These are phyloP conservation scores for Blastobotrys indianensis DNA, from an alignment of 1,139 yeast genomes.

Conservation along the genomic window DNA sequence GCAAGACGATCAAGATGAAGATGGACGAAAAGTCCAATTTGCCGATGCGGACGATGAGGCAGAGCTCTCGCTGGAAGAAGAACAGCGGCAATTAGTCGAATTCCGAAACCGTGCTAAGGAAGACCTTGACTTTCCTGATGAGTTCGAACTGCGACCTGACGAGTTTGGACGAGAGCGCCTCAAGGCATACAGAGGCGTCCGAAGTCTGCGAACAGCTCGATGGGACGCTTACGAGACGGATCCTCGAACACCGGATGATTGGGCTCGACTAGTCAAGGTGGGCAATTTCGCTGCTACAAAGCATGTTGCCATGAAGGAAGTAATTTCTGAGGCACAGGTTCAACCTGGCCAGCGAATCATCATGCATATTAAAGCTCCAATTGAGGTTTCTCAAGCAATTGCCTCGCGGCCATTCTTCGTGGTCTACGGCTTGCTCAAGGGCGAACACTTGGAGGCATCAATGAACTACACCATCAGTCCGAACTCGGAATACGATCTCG, in stretches of 20 bases:
- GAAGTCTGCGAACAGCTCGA: conserved; percentile 67
- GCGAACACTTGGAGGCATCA: conserved; percentile 82
- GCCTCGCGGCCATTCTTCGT: conserved; percentile 44
- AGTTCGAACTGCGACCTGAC: conserved; percentile 72
- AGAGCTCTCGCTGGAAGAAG: conserved; percentile 68
- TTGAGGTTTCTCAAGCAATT: conserved; percentile 32
- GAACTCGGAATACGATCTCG: conserved; percentile 66
- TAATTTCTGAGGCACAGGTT: conserved; percentile 47
- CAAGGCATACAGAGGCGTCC: conserved; percentile 76
- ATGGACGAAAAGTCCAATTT: conserved; percentile 30
- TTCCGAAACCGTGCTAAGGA: conserved; percentile 70
- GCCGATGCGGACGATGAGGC: conserved; percentile 31
- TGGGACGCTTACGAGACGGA: conserved; percentile 90
- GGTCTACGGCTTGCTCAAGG: conserved; percentile 68
- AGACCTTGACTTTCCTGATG: conserved; percentile 94
- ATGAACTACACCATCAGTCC: conserved; percentile 76
- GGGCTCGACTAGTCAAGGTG: conserved; percentile 70
- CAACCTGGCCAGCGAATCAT: conserved; percentile 61
- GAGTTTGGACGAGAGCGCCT: conserved; percentile 73
- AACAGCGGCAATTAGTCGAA: conserved; percentile 64
- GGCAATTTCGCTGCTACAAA: conserved; percentile 74
- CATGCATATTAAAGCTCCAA: conserved; percentile 59
- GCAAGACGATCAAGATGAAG: conserved; percentile 31
- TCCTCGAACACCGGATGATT: conserved; percentile 66
- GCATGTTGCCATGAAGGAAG: conserved; percentile 61